These are phyloP conservation scores for Pichia deserticola DNA, from an alignment of 805 yeast genomes.

Conservation along the genomic window DNA sequence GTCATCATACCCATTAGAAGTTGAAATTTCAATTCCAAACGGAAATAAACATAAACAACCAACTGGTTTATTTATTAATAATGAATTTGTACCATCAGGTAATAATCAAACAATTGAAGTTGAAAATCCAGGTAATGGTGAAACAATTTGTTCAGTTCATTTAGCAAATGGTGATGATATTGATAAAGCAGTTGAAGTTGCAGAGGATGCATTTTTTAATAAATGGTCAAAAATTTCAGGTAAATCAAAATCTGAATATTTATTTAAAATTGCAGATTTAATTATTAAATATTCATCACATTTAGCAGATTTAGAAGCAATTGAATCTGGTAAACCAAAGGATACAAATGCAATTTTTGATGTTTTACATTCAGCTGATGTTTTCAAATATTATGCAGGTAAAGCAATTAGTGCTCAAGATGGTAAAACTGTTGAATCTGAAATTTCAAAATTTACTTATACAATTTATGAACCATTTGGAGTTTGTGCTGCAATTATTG, in stretches of 20 bases:
- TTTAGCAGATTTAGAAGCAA: conserved; percentile 49
- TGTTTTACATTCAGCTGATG: conserved; percentile 47
- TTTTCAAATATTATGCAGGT: conserved; percentile 63
- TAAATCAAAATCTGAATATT: conserved; percentile 35
- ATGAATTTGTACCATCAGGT: conserved; percentile 53
- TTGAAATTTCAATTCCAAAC: conserved; percentile 35
- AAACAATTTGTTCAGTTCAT: conserved; percentile 43
- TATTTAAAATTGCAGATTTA: conserved; percentile 44
- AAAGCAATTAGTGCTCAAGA: conserved; percentile 58
- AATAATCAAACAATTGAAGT: conserved; percentile 54
- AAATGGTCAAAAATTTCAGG: conserved; percentile 44
- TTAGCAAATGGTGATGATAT: conserved; percentile 46
- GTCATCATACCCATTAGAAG: conserved; percentile 6
- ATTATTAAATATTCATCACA: conserved; percentile 42
- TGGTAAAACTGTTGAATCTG: conserved; percentile 59
- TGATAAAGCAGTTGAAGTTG: conserved; percentile 45
- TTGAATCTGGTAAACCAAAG: conserved; percentile 54
- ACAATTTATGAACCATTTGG: conserved; percentile 60
- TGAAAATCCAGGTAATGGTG: conserved; percentile 48
- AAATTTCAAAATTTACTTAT: conserved; percentile 50
- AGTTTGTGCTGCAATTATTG: conserved; percentile 64
- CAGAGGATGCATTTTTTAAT: conserved; percentile 40
- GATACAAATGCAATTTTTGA: conserved; percentile 49
- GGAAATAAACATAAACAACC: conserved; percentile 58
- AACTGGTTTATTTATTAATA: conserved; percentile 82